Evolutionary conservation across 1,139 yeast genomes (phyloP).

Genomic region (Debaryomyces sp.): DNA sequence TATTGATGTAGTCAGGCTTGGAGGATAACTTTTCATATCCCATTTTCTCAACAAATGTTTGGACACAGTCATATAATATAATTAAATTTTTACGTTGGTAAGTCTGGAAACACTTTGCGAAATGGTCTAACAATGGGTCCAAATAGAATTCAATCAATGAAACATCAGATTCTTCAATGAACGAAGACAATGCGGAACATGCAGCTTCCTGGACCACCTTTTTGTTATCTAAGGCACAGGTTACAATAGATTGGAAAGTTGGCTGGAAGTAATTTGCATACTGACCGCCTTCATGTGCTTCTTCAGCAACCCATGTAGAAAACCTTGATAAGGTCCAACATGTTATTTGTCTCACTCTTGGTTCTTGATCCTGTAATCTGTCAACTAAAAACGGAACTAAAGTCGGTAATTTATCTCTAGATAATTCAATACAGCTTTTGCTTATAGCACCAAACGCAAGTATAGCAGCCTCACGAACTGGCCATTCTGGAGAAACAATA

Average conservation of each 20-base stretch:
- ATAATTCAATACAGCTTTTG: conserved; percentile 78
- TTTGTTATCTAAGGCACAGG: conserved; percentile 76
- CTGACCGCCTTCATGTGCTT: conserved; percentile 61
- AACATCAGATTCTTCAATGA: conserved; percentile 75
- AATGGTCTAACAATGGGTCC: conserved; percentile 64
- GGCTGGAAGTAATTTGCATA: conserved; percentile 74
- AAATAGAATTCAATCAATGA: conserved; percentile 56
- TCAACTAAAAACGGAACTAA: conserved; percentile 85
- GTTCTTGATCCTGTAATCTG: conserved; percentile 71
- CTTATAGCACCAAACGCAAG: conserved; percentile 95
- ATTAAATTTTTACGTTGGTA: conserved; percentile 85
- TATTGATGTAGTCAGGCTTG: conserved; percentile 57
- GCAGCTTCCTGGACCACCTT: conserved; percentile 96
- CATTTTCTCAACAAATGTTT: conserved; percentile 81
- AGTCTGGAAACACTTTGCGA: conserved; percentile 69
- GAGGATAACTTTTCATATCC: conserved; percentile 57
- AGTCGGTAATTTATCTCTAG: conserved; percentile 73
- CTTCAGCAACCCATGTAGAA: conserved; percentile 76
- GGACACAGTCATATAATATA: conserved; percentile 87
- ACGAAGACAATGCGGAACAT: conserved; percentile 81
- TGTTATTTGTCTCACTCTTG: conserved; percentile 87
- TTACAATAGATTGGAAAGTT: conserved; percentile 74
- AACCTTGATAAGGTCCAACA: conserved; percentile 95
- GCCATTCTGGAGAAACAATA: conserved; percentile 77
- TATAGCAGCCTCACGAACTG: conserved; percentile 88